These are phyloP conservation scores for Pseudogymnoascus sp. DNA, from an alignment of 2,329 filamentous ascomycete species.

Conservation along the genomic window DNA sequence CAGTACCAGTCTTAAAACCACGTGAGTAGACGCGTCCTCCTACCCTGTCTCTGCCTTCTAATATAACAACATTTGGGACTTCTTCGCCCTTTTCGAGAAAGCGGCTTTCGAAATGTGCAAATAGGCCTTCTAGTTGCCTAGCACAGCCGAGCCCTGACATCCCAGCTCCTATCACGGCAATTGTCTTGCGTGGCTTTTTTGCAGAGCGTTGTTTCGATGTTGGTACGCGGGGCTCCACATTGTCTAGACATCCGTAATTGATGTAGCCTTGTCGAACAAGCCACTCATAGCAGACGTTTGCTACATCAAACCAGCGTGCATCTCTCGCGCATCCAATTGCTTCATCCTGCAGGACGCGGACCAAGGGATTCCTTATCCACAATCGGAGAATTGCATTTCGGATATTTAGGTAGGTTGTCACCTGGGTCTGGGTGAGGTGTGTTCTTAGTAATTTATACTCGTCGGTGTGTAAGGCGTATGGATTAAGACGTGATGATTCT, in stretches of 20 bases:
- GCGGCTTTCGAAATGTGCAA: slow-evolving; percentile 66
- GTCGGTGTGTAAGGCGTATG: slow-evolving; percentile 76
- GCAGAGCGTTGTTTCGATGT: slow-evolving; percentile 31
- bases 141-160: slow-evolving; percentile 89
- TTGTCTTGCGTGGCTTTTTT: slow-evolving; percentile 55
- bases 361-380: slow-evolving; percentile 80
- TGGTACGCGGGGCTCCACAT: slow-evolving; percentile 36
- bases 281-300: slow-evolving; percentile 87
- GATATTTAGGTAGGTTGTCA: slow-evolving; percentile 93
- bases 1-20: slow-evolving; percentile 45
- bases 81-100: slow-evolving; percentile 59
- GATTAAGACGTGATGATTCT: slow-evolving; percentile 80
- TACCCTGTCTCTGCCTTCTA: slow-evolving; percentile 81
- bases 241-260: slow-evolving; percentile 85
- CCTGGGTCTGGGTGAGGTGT: slow-evolving; percentile 78
- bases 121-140: slow-evolving; percentile 80
- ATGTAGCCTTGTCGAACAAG: slow-evolving; percentile 85
- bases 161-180: slow-evolving; percentile 87
- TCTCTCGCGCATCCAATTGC: slow-evolving; percentile 87
- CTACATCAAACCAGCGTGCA: slow-evolving; percentile 78
- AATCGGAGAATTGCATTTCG: slow-evolving; percentile 86
- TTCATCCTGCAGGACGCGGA: slow-evolving; percentile 73
- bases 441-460: slow-evolving; percentile 76
- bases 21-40: slow-evolving; percentile 91
- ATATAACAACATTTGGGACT: slow-evolving; percentile 65